Evolutionary conservation across 441 rosid species (phyloP).

Genomic region (Croton laevigatus): DNA sequence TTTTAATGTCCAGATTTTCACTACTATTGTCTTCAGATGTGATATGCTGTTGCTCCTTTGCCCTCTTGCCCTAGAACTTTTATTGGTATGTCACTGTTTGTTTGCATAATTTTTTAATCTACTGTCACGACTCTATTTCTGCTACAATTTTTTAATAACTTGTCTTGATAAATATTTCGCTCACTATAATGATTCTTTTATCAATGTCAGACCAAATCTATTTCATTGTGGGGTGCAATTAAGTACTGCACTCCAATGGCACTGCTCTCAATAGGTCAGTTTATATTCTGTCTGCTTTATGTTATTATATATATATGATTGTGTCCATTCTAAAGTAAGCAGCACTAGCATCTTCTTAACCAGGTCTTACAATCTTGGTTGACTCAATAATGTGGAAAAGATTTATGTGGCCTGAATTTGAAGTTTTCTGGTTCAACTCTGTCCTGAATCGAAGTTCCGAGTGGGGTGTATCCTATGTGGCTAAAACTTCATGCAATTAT

Average conservation of each 20-base stretch:
- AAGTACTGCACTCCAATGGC: conserved; percentile 55
- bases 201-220: conserved; percentile 66
- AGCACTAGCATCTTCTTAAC: conserved; percentile 9
- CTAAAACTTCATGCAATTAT: conserved; percentile 10
- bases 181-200: conserved; percentile 30
- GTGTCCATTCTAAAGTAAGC: conserved; percentile 8
- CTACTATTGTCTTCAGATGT: conserved; percentile 76
- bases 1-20: conserved; percentile 58
- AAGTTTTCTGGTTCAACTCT: conserved; percentile 98
- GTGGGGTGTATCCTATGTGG: conserved; percentile 95
- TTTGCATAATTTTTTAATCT: background rate
- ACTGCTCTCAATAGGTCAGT: conserved; percentile 67
- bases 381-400: conserved; percentile 95
- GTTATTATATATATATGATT: background rate
- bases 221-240: conserved; percentile 67
- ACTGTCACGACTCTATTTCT: background rate
- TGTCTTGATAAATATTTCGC: conserved; percentile 19
- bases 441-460: conserved; percentile 92
- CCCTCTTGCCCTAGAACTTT: conserved; percentile 73
- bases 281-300: conserved; percentile 7
- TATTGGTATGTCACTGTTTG: conserved; percentile 59
- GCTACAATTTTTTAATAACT: conserved; percentile 2
- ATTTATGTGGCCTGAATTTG: conserved; percentile 90
- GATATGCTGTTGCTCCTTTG: conserved; percentile 75
- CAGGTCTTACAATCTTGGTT: conserved; percentile 76